Percentiles rank a stretch among this genome's conserved stretches.
phyloP scores from a whole-genome alignment of 306 rosid genomes.

The Lathyrus sativus region DNA sequence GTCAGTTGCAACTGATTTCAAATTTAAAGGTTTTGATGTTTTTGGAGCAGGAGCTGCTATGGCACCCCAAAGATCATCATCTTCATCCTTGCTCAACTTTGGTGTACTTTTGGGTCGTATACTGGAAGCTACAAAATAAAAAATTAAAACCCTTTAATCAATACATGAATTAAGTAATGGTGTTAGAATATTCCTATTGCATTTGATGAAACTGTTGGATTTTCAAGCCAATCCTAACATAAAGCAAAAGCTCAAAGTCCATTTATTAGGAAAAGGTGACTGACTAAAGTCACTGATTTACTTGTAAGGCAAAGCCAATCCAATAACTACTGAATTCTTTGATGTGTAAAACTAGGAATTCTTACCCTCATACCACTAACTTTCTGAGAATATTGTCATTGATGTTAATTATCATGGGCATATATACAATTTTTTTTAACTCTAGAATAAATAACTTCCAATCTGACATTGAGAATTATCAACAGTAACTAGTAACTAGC shows the following conservation, averaged over 20 bases:
- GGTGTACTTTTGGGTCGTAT: conserved; percentile 58
- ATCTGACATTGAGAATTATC: conserved; percentile 20
- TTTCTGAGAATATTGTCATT: conserved; percentile 20
- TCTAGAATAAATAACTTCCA: conserved; percentile 18
- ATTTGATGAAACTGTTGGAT: neutral
- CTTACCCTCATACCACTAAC: conserved; percentile 24
- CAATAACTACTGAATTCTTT: conserved; percentile 23
- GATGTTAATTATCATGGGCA: conserved; percentile 15
- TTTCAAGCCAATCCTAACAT: conserved; percentile 31
- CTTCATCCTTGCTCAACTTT: conserved; percentile 55
- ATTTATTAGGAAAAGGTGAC: conserved; percentile 26
- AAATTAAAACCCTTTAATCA: conserved; percentile 25
- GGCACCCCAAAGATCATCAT: conserved; percentile 89
- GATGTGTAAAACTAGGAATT: conserved; percentile 18
- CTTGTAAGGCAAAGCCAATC: neutral
- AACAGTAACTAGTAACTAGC: conserved; percentile 13
- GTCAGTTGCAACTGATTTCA: conserved; percentile 50
- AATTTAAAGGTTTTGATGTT: conserved; percentile 57
- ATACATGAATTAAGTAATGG: conserved; percentile 5
- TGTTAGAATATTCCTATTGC: conserved; percentile 9
- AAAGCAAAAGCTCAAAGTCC: conserved; percentile 27
- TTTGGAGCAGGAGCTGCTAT: conserved; percentile 95
- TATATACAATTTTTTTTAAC: conserved; percentile 6
- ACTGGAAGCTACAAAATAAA: conserved; percentile 50
- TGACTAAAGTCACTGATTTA: neutral